Conservation (phyloP, 768 basidiomycete species). For the Lentinula aciculospora region DNA sequence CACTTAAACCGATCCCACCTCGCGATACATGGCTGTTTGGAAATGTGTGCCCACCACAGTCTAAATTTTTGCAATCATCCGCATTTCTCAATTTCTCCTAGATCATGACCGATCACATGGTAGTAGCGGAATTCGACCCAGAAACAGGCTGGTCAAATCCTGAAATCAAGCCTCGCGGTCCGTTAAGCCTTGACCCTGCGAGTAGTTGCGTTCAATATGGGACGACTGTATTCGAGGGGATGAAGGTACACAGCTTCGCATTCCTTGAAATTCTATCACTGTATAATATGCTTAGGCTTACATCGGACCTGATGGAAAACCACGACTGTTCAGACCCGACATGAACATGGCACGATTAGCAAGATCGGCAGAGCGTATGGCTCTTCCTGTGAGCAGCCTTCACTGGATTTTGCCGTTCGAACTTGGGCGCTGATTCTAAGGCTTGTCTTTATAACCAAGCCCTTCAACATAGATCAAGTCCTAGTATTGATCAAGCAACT, state of each 20-base stretch:
- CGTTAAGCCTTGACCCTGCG: constrained; percentile 64
- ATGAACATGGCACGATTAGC: constrained; percentile 81
- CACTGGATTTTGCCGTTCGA: not conserved
- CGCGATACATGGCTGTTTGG: not conserved
- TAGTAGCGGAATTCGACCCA: constrained; percentile 58
- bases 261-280: constrained; percentile 15
- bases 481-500: constrained; percentile 72
- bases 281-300: constrained; percentile 39
- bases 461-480: constrained; percentile 67
- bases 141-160: constrained; percentile 64
- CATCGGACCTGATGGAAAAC: constrained; percentile 61
- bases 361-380: constrained; percentile 62
- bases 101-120: constrained; percentile 78
- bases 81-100: constrained; percentile 15
- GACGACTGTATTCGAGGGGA: constrained; percentile 81
- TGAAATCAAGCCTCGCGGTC: constrained; percentile 70
- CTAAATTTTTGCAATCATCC: not conserved
- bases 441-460: constrained; percentile 28
- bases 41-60: not conserved
- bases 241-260: constrained; percentile 42
- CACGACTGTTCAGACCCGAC: constrained; percentile 77
- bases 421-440: too few species aligned
- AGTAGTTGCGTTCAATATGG: constrained; percentile 82
- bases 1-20: constrained; percentile 1
- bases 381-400: constrained; percentile 36